Percentiles rank a stretch among this genome's conserved stretches.
Conservation (phyloP, 768 basidiomycete genomes). For the Serendipita vermifera region DNA sequence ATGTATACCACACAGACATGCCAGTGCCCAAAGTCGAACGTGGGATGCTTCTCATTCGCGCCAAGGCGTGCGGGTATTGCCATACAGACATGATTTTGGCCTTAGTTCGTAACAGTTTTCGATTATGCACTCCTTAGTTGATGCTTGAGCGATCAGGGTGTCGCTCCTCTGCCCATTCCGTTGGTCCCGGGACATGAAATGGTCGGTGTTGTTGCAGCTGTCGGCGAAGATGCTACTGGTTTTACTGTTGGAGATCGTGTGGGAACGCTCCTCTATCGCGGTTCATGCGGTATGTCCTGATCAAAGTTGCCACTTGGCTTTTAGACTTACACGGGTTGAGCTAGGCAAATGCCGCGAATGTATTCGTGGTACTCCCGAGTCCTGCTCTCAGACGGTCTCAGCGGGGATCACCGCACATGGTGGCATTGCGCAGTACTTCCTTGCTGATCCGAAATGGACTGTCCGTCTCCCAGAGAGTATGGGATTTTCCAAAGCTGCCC, state of each 20-base stretch:
- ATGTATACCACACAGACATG: neutral
- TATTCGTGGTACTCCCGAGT: neutral
- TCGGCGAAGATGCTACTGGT: constrained; percentile 5
- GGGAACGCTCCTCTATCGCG: neutral
- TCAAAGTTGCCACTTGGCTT: too few relatives aligned
- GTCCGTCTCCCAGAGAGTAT: constrained; percentile 10
- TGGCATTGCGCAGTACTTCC: constrained; percentile 11
- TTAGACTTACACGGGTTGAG: too few relatives aligned
- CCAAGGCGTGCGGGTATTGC: constrained; percentile 11
- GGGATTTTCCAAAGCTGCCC: constrained; percentile 11
- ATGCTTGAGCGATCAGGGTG: neutral
- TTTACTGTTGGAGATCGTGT: constrained; percentile 7
- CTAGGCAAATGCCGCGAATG: constrained; percentile 9
- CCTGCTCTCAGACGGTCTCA: neutral
- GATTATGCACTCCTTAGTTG: neutral
- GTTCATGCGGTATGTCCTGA: neutral
- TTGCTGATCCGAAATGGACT: constrained; percentile 3
- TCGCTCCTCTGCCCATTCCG: neutral
- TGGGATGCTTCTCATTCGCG: constrained; percentile 7
- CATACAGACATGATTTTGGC: constrained; percentile 5
- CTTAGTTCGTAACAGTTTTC: neutral
- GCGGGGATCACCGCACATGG: constrained; percentile 10
- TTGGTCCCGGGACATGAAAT: constrained; percentile 12
- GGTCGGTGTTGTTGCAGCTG: constrained; percentile 8
- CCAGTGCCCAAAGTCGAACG: constrained; percentile 10